Evolutionary conservation across 208 protist genomes (phyloP), one percentile per base, ranked within the genome.

Genomic region (Leishmania lainsoni): DNA sequence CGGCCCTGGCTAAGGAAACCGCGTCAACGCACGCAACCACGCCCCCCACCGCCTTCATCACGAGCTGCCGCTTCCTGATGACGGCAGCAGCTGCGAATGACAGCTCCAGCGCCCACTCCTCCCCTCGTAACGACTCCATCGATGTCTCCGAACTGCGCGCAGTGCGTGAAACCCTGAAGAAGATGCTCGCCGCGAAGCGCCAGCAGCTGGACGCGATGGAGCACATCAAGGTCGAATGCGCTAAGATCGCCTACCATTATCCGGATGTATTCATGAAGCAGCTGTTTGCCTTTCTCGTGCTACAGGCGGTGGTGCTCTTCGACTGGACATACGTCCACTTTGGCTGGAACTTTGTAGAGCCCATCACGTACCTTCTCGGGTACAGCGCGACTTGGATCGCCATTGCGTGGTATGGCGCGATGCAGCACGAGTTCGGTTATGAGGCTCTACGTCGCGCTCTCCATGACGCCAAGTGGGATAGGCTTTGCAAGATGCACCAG

Each of bases 331-430:
- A 95, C 78, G 79, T 97, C 56, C 89, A 91, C 63, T 97, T 96
- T 84, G 92, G 94, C 74, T 97, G 94, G 94, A 94, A 90, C 70
- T 83, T 96, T n/a, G 90, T 94, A 70, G 95, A 98, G 88, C 95
- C 95, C 48, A 96, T 98, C 70, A 97, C 95, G 49, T 98, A 97
- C 77, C 72, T 98, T 54, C 51, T 95, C 35, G 89, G 91, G 14
- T 95, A 95, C 85, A 86, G 84, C 69, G 88, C 68, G n/a, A 91
- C 90, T 54, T 98, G 95, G 92, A 69, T 95, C 39, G 84, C 80
- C 16, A 82, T 97, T 52, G 82, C 86, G 51, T 95, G 89, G 85
- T 96, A 95, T 68, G 85, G 86, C 29, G 83, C 79, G 42, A 88
- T 87, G 78, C 89, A 89, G 74, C 74, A 78, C 0, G 92, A 97